Evolutionary conservation across 1,284 basidiomycete species (phyloP).

Genomic region (Ustilago hordei): DNA sequence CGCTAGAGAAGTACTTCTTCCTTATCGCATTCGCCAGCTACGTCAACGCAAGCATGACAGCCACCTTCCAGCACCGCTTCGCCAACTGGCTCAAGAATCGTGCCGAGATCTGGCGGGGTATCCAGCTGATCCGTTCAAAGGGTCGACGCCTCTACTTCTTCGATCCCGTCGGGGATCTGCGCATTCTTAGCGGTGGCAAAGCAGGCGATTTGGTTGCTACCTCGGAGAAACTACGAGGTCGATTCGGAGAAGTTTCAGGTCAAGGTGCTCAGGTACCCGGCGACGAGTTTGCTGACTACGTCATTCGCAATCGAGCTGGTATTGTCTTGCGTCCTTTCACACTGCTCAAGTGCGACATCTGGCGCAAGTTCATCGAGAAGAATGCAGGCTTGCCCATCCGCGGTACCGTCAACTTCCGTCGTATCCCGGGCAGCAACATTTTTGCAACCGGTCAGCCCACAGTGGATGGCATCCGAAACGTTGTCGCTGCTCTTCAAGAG

Average conservation of each 20-base stretch:
- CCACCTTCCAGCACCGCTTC: constrained; percentile 79
- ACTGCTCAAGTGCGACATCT: constrained; percentile 68
- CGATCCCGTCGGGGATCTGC: constrained; percentile 67
- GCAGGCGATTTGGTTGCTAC: constrained; percentile 52
- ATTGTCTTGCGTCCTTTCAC: constrained; percentile 65
- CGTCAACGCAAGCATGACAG: constrained; percentile 78
- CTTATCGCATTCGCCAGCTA: constrained; percentile 94
- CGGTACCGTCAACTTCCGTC: constrained; percentile 94
- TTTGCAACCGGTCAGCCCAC: constrained; percentile 82
- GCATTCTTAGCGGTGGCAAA: constrained; percentile 53
- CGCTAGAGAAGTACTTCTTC: constrained; percentile 81
- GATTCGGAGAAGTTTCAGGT: constrained; percentile 47
- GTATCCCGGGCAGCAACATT: constrained; percentile 83
- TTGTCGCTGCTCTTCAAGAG: constrained; percentile 73
- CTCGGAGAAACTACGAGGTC: constrained; percentile 46
- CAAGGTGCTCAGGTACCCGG: constrained; percentile 60
- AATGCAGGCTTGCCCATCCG: constrained; percentile 73
- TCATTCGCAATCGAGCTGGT: constrained; percentile 66
- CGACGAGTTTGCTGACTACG: constrained; percentile 69
- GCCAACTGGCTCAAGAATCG: constrained; percentile 86
- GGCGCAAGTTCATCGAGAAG: constrained; percentile 62
- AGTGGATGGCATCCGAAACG: constrained; percentile 86
- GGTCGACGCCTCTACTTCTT: constrained; percentile 66
- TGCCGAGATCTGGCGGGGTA: constrained; percentile 86
- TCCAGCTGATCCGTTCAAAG: constrained; percentile 49